Base-by-base conservation (phyloP, 140 eudicot genomes). In the Cichorium intybus region DNA sequence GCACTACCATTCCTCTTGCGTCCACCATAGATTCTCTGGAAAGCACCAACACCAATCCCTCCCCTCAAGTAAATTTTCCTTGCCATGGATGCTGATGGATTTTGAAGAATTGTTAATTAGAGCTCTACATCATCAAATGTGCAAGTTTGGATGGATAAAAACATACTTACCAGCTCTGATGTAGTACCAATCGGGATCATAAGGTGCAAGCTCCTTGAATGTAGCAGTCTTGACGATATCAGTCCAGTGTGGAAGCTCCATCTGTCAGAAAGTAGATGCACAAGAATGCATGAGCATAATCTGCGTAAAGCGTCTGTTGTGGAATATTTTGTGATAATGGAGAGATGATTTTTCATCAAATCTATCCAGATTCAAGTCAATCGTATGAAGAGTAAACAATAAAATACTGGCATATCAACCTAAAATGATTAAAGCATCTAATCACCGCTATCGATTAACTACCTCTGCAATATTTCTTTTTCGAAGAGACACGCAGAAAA, bases 201-300 rank as follows among this genome's bases (percentile, higher is more conserved):
- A 83, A 0, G 95, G 95, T 9, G 95, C 95, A 75, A 87, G 95
- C 63, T 87, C 95, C 78, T 87, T 87, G 48, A 68, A 78, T 2
- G 70, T 67, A 29, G 85, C 95, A 14, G 95, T 84, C 75, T 87
- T 87, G n/a, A 87, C 95, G 0, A 87, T 87, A 37, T 86, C 95
- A 6, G 87, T 86, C 95, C 95, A 86, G 14, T 68, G 72, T n/a
- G 95, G 95, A 37, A 83, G 91, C 86, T 87, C 95, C 81, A 87
- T 81, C 95, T 87, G 72, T 55, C 31, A 51, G 20, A 41, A 53
- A 50, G 6, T 18, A 12, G 35, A 7, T 28, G 5, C 4, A 55
- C 1, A 2, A 45, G 4, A 9, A 28, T 43, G 50, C 8, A 6
- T 34, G 14, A 24, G 28, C 8, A 39, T 21, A 9, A 23, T 16